These are phyloP conservation scores for Neurospora sp. DNA, from an alignment of 495 filamentous ascomycete genomes.

Conservation along the genomic window DNA sequence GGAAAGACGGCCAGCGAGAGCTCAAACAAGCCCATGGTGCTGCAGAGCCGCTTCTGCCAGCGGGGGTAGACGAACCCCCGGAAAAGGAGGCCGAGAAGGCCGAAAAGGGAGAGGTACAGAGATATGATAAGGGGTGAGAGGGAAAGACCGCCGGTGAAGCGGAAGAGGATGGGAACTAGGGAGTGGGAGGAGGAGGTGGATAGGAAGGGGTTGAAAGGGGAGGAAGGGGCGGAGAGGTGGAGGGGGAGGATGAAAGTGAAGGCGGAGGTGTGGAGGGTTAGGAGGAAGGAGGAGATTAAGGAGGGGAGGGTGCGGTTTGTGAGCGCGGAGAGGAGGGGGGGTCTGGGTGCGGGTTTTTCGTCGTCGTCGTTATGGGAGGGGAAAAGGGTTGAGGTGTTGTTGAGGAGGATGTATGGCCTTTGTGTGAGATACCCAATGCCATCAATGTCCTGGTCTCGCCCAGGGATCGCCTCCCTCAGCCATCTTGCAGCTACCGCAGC, in stretches of 20 bases:
- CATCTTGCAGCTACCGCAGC: not conserved
- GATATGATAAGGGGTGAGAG: slow-evolving; percentile 59
- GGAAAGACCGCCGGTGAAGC: slow-evolving; percentile 64
- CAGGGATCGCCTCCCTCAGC: slow-evolving; percentile 2
- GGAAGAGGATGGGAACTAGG: slow-evolving; percentile 43
- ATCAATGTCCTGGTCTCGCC: not conserved
- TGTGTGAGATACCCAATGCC: not conserved
- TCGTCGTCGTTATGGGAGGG: not conserved
- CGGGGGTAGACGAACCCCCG: slow-evolving; percentile 63
- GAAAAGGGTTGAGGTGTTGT: not conserved
- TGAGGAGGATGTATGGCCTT: not conserved
- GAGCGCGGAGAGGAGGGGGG: slow-evolving; percentile 39
- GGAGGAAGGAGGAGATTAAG: slow-evolving; percentile 51
- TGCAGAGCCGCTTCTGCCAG: slow-evolving; percentile 43
- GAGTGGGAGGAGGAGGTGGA: slow-evolving; percentile 56
- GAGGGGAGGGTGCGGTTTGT: slow-evolving; percentile 52
- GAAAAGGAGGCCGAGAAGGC: slow-evolving; percentile 55
- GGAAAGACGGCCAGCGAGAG: slow-evolving; percentile 54
- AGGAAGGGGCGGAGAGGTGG: slow-evolving; percentile 58
- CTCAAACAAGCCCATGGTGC: slow-evolving; percentile 51
- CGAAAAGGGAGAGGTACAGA: slow-evolving; percentile 57
- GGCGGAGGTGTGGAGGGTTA: slow-evolving; percentile 64
- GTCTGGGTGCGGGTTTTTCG: not conserved
- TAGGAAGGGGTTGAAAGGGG: slow-evolving; percentile 56
- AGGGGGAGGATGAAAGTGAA: slow-evolving; percentile 68